Percentiles rank a stretch among this genome's conserved stretches.
Conservation (phyloP, 2,329 filamentous ascomycete species). For the Apiospora arundinis region DNA sequence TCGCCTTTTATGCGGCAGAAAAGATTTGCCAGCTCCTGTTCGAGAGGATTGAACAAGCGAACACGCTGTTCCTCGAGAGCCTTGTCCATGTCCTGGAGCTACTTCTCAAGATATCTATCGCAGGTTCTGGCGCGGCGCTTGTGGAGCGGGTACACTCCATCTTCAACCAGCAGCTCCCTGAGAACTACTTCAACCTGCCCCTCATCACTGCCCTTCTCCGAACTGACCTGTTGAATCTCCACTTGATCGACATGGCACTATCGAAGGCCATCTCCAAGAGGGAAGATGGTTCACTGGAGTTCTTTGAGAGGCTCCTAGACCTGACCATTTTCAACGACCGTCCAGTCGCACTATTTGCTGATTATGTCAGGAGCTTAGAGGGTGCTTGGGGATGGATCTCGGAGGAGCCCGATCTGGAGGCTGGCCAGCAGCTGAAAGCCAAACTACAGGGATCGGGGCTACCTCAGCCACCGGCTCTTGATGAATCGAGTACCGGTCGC, state of each 20-base stretch:
- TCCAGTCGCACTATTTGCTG: constrained; percentile 79
- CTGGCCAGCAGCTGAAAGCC: constrained; percentile 74
- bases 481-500: constrained; percentile 63
- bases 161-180: constrained; percentile 63
- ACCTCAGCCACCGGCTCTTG: constrained; percentile 49
- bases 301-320: constrained; percentile 81
- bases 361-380: constrained; percentile 84
- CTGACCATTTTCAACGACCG: constrained; percentile 79
- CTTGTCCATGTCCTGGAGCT: constrained; percentile 68
- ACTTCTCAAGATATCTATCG: constrained; percentile 60
- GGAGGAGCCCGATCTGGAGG: constrained; percentile 69
- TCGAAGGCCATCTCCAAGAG: constrained; percentile 74
- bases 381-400: constrained; percentile 81
- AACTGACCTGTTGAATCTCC: constrained; percentile 68
- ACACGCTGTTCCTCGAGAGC: constrained; percentile 64
- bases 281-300: constrained; percentile 75
- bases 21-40: constrained; percentile 65
- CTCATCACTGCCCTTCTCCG: constrained; percentile 63
- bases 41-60: constrained; percentile 52
- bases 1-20: constrained; percentile 64
- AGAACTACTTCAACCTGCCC: constrained; percentile 62
- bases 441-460: constrained; percentile 56
- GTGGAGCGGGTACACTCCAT: constrained; percentile 61
- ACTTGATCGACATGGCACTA: constrained; percentile 72
- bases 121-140: constrained; percentile 52